Conservation (phyloP, 441 rosid genomes). For the Kokia cookei region DNA sequence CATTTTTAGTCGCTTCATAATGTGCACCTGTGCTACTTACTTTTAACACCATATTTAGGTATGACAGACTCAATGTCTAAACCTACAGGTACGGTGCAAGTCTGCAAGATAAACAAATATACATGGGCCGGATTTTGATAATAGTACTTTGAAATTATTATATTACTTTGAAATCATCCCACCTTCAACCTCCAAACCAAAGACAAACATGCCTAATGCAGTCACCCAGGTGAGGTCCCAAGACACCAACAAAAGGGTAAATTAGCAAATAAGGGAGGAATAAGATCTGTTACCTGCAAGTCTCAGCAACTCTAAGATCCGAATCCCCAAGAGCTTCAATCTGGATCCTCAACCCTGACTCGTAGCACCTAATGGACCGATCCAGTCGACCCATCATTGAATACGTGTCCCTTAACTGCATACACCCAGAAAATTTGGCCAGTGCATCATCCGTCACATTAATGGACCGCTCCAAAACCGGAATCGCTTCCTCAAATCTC, state of each 20-base stretch:
- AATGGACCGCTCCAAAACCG: slow-evolving; percentile 45
- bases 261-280: background rate
- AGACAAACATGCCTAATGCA: background rate
- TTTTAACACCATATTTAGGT: background rate
- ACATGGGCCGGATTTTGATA: too few relatives aligned
- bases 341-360: slow-evolving; percentile 45
- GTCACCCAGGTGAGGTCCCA: too few relatives aligned
- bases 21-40: background rate
- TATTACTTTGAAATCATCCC: background rate
- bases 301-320: slow-evolving; percentile 49
- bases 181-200: background rate
- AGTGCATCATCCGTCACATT: slow-evolving; percentile 32
- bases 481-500: slow-evolving; percentile 45
- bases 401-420: slow-evolving; percentile 61
- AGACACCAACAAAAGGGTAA: background rate
- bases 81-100: background rate
- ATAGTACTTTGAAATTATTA: too few relatives aligned
- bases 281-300: slow-evolving; percentile 30
- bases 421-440: slow-evolving; percentile 47
- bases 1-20: background rate
- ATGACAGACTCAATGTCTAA: too few relatives aligned
- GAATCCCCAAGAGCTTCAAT: slow-evolving; percentile 38
- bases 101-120: too few relatives aligned
- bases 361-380: slow-evolving; percentile 43
- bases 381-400: slow-evolving; percentile 46